phyloP scores from a whole-genome alignment of 2,329 filamentous ascomycete genomes.

The Phialemoniopsis sp. region DNA sequence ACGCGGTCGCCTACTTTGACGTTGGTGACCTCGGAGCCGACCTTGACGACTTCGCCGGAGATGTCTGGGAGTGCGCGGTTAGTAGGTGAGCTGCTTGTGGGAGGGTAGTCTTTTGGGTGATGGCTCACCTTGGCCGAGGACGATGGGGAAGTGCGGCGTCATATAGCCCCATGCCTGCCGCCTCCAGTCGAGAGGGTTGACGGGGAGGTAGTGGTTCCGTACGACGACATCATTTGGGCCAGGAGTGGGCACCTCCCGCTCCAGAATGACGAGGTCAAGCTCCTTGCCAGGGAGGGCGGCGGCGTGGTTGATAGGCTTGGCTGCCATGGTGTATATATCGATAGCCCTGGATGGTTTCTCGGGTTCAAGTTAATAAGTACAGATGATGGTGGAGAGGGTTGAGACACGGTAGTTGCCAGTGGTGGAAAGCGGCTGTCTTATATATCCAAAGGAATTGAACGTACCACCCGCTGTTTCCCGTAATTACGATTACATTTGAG shows the following conservation, averaged over 20 bases:
- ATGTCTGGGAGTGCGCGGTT: too few relatives aligned
- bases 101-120: background rate
- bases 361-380: too few relatives aligned
- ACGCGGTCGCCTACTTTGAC: slow-evolving; percentile 92
- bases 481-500: too few relatives aligned
- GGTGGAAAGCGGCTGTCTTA: too few relatives aligned
- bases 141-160: slow-evolving; percentile 15
- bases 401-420: too few relatives aligned
- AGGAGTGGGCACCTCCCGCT: slow-evolving; percentile 9
- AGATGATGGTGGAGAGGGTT: too few relatives aligned
- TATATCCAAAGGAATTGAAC: too few relatives aligned
- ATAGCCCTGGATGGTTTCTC: too few relatives aligned
- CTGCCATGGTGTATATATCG: too few relatives aligned
- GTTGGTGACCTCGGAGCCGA: slow-evolving; percentile 88
- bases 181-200: slow-evolving; percentile 19
- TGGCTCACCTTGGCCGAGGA: slow-evolving; percentile 11
- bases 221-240: slow-evolving; percentile 9
- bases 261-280: slow-evolving; percentile 6
- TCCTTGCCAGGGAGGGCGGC: slow-evolving; percentile 1
- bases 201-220: slow-evolving; percentile 12
- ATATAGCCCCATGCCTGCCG: slow-evolving; percentile 19
- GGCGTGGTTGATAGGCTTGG: slow-evolving; percentile 1
- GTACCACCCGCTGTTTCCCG: too few relatives aligned
- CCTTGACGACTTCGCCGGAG: slow-evolving; percentile 16
- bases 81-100: too few relatives aligned